A percentile compares a stretch with the other conserved stretches of the same genome.
phyloP scores from a whole-genome alignment of 2,329 filamentous ascomycete genomes.

The Fusarium sp. region DNA sequence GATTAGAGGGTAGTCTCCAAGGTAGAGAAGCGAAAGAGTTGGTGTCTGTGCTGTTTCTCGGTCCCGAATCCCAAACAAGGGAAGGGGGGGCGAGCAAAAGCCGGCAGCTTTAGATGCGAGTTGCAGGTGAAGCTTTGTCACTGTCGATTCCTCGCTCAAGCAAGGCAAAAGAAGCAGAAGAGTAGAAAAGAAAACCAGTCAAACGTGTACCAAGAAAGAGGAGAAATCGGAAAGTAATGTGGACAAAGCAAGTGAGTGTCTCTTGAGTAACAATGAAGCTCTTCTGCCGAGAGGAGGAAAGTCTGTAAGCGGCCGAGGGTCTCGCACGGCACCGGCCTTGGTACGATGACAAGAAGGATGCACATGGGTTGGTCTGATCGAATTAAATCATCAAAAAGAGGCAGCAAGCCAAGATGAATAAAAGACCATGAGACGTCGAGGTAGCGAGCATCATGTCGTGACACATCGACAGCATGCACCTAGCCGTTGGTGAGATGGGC shows the following conservation, averaged over 20 bases:
- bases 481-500: slow-evolving; percentile 24
- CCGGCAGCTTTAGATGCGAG: neutral
- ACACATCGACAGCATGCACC: slow-evolving; percentile 32
- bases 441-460: slow-evolving; percentile 33
- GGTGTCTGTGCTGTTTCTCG: slow-evolving; percentile 1
- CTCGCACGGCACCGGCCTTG: slow-evolving; percentile 3
- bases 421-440: slow-evolving; percentile 26
- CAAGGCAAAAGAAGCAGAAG: neutral
- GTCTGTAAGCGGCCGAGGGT: slow-evolving; percentile 14
- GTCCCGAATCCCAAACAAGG: slow-evolving; percentile 24
- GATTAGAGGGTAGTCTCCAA: neutral
- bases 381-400: neutral
- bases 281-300: neutral
- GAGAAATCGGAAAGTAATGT: neutral
- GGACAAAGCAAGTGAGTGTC: neutral
- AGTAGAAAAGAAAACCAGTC: neutral
- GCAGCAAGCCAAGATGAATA: neutral
- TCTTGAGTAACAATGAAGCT: slow-evolving; percentile 2
- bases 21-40: neutral
- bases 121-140: neutral
- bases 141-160: neutral
- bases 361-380: neutral
- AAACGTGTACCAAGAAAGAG: slow-evolving; percentile 5
- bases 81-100: slow-evolving; percentile 11
- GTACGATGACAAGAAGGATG: slow-evolving; percentile 3